Conservation (phyloP, 2,329 filamentous ascomycete species). For the Diaporthe vaccinii region DNA sequence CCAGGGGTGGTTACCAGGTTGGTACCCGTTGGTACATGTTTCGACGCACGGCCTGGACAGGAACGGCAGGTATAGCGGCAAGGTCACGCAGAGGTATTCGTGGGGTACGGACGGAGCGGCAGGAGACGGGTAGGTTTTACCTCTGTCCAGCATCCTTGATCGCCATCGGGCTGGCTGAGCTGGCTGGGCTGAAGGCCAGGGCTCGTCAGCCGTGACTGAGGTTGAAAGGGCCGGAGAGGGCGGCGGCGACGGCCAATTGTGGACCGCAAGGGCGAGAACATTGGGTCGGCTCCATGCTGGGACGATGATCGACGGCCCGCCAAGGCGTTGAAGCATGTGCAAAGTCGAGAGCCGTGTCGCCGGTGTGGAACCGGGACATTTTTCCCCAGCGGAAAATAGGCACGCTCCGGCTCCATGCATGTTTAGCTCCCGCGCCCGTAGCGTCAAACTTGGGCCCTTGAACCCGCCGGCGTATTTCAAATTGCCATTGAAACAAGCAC, state of each 20-base stretch:
- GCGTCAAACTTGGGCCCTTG: slow-evolving; percentile 25
- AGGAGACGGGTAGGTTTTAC: slow-evolving; percentile 31
- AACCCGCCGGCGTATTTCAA: slow-evolving; percentile 32
- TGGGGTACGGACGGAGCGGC: slow-evolving; percentile 16
- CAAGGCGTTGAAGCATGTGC: slow-evolving; percentile 19
- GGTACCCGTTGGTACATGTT: slow-evolving; percentile 5
- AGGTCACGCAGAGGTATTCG: slow-evolving; percentile 26
- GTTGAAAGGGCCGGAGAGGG: not conserved
- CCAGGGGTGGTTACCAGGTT: slow-evolving; percentile 20
- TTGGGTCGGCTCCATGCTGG: slow-evolving; percentile 26
- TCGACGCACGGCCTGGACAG: slow-evolving; percentile 29
- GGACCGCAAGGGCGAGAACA: slow-evolving; percentile 13
- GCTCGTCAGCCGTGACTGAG: slow-evolving; percentile 20
- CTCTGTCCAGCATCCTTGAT: slow-evolving; percentile 25
- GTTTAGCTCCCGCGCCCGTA: slow-evolving; percentile 30
- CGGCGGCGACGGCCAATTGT: slow-evolving; percentile 28
- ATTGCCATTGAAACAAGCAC: slow-evolving; percentile 30
- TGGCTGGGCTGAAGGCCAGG: slow-evolving; percentile 1
- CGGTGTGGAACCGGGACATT: slow-evolving; percentile 8
- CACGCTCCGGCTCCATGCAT: slow-evolving; percentile 25
- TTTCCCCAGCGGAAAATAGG: slow-evolving; percentile 21
- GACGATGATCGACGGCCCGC: slow-evolving; percentile 28
- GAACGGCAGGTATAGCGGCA: not conserved
- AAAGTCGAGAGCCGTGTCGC: slow-evolving; percentile 14
- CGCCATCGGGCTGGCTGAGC: slow-evolving; percentile 2